These are phyloP conservation scores for Russula sp. DNA, from an alignment of 768 basidiomycete genomes.

Conservation along the genomic window DNA sequence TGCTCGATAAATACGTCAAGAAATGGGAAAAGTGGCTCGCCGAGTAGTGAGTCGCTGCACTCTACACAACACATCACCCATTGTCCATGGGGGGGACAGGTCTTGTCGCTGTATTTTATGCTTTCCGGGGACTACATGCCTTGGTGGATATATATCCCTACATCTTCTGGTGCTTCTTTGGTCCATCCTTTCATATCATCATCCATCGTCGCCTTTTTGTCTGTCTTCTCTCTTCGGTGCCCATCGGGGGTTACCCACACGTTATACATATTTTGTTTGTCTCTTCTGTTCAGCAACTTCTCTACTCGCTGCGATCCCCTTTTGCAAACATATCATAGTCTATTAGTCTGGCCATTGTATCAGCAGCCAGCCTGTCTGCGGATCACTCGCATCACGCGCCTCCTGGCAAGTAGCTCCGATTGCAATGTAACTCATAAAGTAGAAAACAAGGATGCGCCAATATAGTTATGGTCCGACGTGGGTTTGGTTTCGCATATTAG, in stretches of 20 bases:
- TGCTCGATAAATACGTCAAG: constrained; percentile 91
- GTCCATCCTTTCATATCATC: constrained; percentile 28
- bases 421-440: constrained; percentile 21
- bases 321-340: constrained; percentile 22
- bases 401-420: constrained; percentile 16
- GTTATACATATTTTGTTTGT: constrained; percentile 16
- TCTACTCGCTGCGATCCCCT: constrained; percentile 12
- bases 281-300: constrained; percentile 6
- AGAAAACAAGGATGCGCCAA: constrained; percentile 15
- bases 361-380: constrained; percentile 9
- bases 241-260: neutral
- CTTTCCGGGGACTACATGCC: constrained; percentile 29
- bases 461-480: constrained; percentile 1
- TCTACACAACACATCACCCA: constrained; percentile 7
- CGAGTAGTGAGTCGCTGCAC: constrained; percentile 41
- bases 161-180: constrained; percentile 28
- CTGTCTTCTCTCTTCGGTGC: neutral
- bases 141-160: constrained; percentile 25
- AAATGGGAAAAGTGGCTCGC: constrained; percentile 90
- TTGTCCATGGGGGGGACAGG: constrained; percentile 2
- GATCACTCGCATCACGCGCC: neutral
- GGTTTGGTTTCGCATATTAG: constrained; percentile 2
- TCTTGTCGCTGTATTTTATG: constrained; percentile 30
- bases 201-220: constrained; percentile 5
- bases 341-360: constrained; percentile 17